phyloP scores from a whole-genome alignment of 331 rosid genomes.

The Erythrophleum ivorense region DNA sequence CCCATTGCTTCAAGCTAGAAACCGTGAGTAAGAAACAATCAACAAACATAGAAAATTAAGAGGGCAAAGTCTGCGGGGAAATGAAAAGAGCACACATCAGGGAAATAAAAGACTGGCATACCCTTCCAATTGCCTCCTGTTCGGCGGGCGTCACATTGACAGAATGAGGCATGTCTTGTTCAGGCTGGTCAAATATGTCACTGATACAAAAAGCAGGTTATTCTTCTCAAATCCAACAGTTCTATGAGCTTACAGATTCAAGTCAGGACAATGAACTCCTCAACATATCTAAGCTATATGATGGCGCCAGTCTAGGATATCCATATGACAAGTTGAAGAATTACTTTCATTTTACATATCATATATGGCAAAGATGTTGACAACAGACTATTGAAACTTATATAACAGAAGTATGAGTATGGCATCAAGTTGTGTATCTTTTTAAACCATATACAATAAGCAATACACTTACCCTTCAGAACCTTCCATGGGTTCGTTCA shows the following conservation, averaged over 20 bases:
- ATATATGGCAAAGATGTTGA: neutral
- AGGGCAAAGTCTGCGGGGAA: neutral
- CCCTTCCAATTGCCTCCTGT: constrained; percentile 93
- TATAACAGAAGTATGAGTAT: neutral
- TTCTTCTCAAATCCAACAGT: constrained; percentile 11
- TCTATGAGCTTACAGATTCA: constrained; percentile 6
- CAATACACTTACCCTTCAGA: constrained; percentile 77
- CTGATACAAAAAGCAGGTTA: constrained; percentile 38
- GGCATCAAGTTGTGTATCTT: neutral
- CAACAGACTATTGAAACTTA: neutral
- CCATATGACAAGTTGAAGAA: neutral
- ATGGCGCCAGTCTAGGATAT: neutral
- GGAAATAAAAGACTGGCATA: constrained; percentile 51
- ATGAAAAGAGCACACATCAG: neutral
- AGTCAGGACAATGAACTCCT: constrained; percentile 1
- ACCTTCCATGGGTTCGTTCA: constrained; percentile 76
- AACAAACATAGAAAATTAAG: neutral
- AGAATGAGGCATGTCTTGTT: constrained; percentile 96
- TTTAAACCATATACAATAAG: constrained; percentile 1
- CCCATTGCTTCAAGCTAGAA: constrained; percentile 89
- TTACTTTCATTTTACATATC: neutral
- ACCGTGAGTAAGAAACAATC: constrained; percentile 11
- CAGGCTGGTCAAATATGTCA: constrained; percentile 73
- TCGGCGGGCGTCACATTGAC: constrained; percentile 89
- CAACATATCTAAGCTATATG: neutral